Evolutionary conservation across 2,329 filamentous ascomycete genomes (phyloP), one percentile per base, ranked within the genome.

Genomic region (Coccinonectria pachysandricola): DNA sequence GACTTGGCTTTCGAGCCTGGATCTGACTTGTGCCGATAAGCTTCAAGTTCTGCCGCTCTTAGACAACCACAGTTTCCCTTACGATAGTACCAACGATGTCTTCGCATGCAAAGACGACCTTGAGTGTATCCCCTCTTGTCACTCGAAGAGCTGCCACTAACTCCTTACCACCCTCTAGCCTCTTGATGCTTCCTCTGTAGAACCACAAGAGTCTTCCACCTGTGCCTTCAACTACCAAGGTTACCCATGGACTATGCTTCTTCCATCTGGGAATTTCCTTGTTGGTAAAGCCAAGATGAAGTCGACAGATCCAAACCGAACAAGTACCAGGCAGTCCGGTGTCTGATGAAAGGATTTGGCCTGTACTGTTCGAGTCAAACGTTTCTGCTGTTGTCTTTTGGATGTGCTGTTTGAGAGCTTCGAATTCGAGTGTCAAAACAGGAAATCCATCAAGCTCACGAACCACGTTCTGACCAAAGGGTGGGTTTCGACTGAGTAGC

Each of bases 31-130:
- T n/a, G n/a, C n/a, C n/a, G n/a, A n/a, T n/a, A n/a, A 27, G 30
- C 19, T 26, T 17, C n/a, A n/a, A 18, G 7, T 7, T 8, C 9
- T 19, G 26, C 9, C 21, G 8, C 17, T 19, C 36, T 34, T 17
- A 27, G 19, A 48, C 32, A 12, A 30, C 24, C 27, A 49, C 19
- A 13, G 34, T 33, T 24, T 37, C 35, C 11, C 48, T 40, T 19
- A 66, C 48, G 16, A 59, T 49, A 0, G 73, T 76, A 2, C 74
- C 74, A 3, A 76, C 83, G 42, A 96, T 79, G 21, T 85, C 78
- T 54, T 95, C 88, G 39, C 87, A 96, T 51, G 83, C 81, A 24
- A 87, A 73, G 34, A 75, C 83, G 13, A 65, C 65, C 17, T 91
- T 68, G 3, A 64, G 56, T 30, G 79, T 70, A 11, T 70, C 65